Conservation (phyloP, 305 asterid species). For the Plantago lanceolata region DNA sequence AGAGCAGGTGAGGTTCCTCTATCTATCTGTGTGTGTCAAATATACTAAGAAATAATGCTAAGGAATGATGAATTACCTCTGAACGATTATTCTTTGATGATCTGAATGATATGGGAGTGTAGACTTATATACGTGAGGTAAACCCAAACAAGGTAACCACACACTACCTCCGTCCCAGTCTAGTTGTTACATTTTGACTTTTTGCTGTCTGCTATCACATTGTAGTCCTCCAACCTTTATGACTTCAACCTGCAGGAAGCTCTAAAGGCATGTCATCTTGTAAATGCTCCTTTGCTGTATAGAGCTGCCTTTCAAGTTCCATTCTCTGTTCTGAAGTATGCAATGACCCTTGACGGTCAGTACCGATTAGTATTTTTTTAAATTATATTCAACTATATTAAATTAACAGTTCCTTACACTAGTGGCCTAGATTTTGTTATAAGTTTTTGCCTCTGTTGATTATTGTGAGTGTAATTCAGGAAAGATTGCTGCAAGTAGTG, state of each 20-base stretch:
- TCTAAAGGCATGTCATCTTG: slow-evolving; percentile 73
- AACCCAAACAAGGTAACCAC: too few species aligned
- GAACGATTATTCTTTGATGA: too few species aligned
- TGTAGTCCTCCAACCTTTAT: slow-evolving; percentile 12
- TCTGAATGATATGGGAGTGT: too few species aligned
- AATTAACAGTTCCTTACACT: slow-evolving; percentile 7
- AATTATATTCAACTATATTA: slow-evolving; percentile 6
- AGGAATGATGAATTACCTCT: too few species aligned
- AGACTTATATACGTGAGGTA: too few species aligned
- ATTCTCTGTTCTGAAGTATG: slow-evolving; percentile 88
- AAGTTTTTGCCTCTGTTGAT: slow-evolving; percentile 19
- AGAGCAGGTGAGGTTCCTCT: not conserved
- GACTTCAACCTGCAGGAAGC: slow-evolving; percentile 54
- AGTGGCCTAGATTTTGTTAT: not conserved
- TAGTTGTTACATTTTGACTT: too few species aligned
- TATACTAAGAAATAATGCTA: too few species aligned
- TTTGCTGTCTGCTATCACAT: slow-evolving; percentile 19
- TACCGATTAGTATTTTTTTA: slow-evolving; percentile 23
- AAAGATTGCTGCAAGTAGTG: slow-evolving; percentile 91
- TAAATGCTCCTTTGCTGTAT: slow-evolving; percentile 93
- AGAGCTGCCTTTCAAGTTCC: slow-evolving; percentile 90
- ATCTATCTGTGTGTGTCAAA: too few species aligned
- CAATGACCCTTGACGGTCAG: slow-evolving; percentile 99
- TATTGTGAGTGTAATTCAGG: slow-evolving; percentile 38
- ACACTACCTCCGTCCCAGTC: too few species aligned